Evolutionary conservation across 2,329 filamentous ascomycete genomes (phyloP).

Genomic region (Paecilomyces sp.): DNA sequence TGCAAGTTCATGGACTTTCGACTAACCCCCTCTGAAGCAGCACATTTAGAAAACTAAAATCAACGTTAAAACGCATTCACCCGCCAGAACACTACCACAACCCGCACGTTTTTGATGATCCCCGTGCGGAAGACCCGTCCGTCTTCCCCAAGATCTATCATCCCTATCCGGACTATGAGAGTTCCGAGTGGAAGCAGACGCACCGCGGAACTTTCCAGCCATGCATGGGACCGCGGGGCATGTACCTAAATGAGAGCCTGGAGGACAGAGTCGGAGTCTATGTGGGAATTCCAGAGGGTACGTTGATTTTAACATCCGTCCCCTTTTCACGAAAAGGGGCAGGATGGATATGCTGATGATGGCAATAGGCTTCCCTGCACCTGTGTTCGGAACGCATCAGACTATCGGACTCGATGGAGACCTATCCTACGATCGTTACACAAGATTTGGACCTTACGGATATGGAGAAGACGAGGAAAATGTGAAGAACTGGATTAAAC

Average conservation of each 20-base stretch:
- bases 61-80: constrained; percentile 5
- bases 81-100: constrained; percentile 4
- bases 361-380: constrained; percentile 46
- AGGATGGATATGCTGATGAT: neutral
- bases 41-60: constrained; percentile 7
- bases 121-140: constrained; percentile 1
- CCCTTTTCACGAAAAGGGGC: neutral
- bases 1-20: no score
- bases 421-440: constrained; percentile 61
- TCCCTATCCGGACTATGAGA: constrained; percentile 67
- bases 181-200: constrained; percentile 49
- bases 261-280: constrained; percentile 61
- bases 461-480: constrained; percentile 21
- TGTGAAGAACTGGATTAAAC: constrained; percentile 16
- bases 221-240: constrained; percentile 55
- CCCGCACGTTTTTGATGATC: constrained; percentile 4
- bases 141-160: constrained; percentile 51
- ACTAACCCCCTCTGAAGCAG: neutral
- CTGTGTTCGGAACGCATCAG: constrained; percentile 57
- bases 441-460: constrained; percentile 56
- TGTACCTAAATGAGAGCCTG: constrained; percentile 45
- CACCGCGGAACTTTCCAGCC: constrained; percentile 54
- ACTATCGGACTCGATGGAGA: constrained; percentile 55
- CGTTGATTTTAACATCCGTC: neutral
- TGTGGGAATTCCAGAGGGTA: constrained; percentile 16